Conservation (phyloP, 352 stramenopile species). For the Pythium grandisporangium region DNA sequence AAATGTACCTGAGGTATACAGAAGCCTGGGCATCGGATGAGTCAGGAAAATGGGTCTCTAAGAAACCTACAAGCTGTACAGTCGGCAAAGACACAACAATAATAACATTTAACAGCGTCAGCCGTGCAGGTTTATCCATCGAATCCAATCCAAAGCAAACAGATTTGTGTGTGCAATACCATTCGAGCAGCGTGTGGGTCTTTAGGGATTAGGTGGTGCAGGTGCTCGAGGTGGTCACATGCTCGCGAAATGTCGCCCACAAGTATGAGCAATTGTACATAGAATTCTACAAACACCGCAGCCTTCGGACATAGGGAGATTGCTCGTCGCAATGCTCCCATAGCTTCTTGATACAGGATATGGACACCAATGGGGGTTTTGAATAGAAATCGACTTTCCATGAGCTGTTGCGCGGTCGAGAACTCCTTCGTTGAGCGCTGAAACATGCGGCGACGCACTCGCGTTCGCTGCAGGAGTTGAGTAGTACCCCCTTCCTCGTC, state of each 20-base stretch:
- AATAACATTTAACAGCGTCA: no score
- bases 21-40: slow-evolving; percentile 9
- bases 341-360: slow-evolving; percentile 66
- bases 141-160: neutral
- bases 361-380: slow-evolving; percentile 57
- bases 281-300: slow-evolving; percentile 59
- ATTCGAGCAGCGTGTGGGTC: slow-evolving; percentile 60
- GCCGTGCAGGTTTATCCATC: no score
- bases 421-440: neutral
- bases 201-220: slow-evolving; percentile 40
- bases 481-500: slow-evolving; percentile 1
- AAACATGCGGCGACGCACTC: neutral
- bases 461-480: no score
- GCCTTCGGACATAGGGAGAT: slow-evolving; percentile 44
- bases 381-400: slow-evolving; percentile 52
- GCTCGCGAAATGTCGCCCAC: slow-evolving; percentile 43
- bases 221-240: slow-evolving; percentile 67
- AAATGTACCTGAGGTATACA: slow-evolving; percentile 11
- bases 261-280: slow-evolving; percentile 61
- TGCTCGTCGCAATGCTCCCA: slow-evolving; percentile 40
- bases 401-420: slow-evolving; percentile 21
- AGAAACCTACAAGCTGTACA: slow-evolving; percentile 11
- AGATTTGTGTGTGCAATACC: slow-evolving; percentile 20
- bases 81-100: no score
- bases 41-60: slow-evolving; percentile 15